Evolutionary conservation across 2,329 filamentous ascomycete genomes (phyloP), one percentile per base, ranked within the genome.

Genomic region (Fusarium sp.): DNA sequence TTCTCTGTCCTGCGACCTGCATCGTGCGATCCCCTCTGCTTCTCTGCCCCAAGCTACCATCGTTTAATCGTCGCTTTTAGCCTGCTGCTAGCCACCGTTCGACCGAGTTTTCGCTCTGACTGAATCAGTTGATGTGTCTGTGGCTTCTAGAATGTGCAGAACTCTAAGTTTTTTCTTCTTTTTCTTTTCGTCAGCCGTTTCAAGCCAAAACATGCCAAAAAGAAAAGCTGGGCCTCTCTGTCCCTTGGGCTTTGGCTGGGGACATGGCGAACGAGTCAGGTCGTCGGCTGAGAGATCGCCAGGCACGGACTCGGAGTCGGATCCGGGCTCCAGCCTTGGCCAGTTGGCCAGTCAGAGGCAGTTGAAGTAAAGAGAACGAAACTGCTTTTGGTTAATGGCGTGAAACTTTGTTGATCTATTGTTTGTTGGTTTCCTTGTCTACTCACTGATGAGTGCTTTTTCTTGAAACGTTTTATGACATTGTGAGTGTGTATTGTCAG

Each of bases 291-390:
- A 55, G 30, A 68, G 70, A 73, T 73, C 67, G 67, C 57, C 64
- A 73, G 70, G 70, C 70, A 73, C 70, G 62, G 67, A 69, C 68
- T 67, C 45, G 55, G 53, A 47, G 42, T 69, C 50, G 43, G 61
- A 34, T 34, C 30, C 32, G 28, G 44, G 34, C 52, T 59, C 42
- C 14, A 56, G 46, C 56, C 54, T 48, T 47, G 34, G 48, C 57
- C 48, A 64, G 47, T 48, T 47, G 34, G 48, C 57, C 48, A 64
- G 47, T 61, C 44, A 61, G 20, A 51, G 38, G 45, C 45, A 52
- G 39, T 55, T 43, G 36, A 61, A 36, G 11, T 19, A 19, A 23
- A 56, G 34, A 24, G 38, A 54, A 26, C 53, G 56, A 66, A 61
- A 45, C 70, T 65, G 26, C 28, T 67, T 70, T 57, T 53, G 55